A percentile compares a stretch with the other conserved stretches of the same genome.
These are phyloP conservation scores for Mycosphaerella sp. DNA, from an alignment of 2,329 filamentous ascomycete species.

Conservation along the genomic window DNA sequence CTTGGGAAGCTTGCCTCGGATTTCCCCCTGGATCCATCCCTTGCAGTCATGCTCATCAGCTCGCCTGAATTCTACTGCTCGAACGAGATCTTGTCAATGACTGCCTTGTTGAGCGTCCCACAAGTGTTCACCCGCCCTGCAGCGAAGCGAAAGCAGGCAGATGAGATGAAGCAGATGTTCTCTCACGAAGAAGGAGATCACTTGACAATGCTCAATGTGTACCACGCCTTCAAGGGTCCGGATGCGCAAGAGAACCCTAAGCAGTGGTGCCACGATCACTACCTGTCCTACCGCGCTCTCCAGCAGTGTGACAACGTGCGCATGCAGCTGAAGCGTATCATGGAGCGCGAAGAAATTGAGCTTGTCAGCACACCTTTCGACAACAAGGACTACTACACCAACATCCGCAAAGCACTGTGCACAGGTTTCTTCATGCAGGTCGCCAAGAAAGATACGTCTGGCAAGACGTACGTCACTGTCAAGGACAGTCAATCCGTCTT, in stretches of 20 bases:
- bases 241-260: slow-evolving; percentile 66
- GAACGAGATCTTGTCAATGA: slow-evolving; percentile 95
- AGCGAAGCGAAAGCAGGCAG: slow-evolving; percentile 77
- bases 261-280: slow-evolving; percentile 96
- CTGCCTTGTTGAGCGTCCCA: slow-evolving; percentile 85
- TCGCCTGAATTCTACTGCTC: slow-evolving; percentile 98
- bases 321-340: slow-evolving; percentile 84
- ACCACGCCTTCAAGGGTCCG: slow-evolving; percentile 87
- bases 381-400: slow-evolving; percentile 96
- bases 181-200: slow-evolving; percentile 92
- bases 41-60: slow-evolving; percentile 96
- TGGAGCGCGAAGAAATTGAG: slow-evolving; percentile 85
- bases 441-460: slow-evolving; percentile 80
- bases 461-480: slow-evolving; percentile 89
- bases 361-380: slow-evolving; percentile 84
- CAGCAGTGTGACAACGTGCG: slow-evolving; percentile 93
- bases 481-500: slow-evolving; percentile 95
- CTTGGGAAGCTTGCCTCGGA: slow-evolving; percentile 85
- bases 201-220: slow-evolving; percentile 91
- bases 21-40: slow-evolving; percentile 86
- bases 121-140: slow-evolving; percentile 89
- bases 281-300: slow-evolving; percentile 80
- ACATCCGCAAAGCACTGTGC: slow-evolving; percentile 87
- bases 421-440: slow-evolving; percentile 99
- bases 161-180: slow-evolving; percentile 96